phyloP scores from a whole-genome alignment of 2,329 filamentous ascomycete genomes.

The Achaetomium macrosporum region DNA sequence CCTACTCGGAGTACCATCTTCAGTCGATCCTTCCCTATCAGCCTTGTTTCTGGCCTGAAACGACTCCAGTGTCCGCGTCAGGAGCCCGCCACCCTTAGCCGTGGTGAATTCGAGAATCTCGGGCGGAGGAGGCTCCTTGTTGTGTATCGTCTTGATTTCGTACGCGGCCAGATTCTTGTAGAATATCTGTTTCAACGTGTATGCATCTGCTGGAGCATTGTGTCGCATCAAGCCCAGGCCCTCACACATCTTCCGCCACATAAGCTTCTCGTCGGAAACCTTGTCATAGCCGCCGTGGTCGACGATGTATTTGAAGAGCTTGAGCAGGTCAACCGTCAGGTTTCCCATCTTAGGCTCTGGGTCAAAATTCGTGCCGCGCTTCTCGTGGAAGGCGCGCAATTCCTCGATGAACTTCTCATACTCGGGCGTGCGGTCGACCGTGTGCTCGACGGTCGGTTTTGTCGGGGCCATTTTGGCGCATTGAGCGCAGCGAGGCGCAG shows the following conservation, averaged over 20 bases:
- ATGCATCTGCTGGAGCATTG: conserved; percentile 77
- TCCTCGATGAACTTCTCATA: conserved; percentile 74
- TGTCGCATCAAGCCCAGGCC: conserved; percentile 69
- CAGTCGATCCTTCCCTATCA: conserved; percentile 54
- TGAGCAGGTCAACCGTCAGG: conserved; percentile 68
- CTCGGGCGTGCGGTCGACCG: conserved; percentile 59
- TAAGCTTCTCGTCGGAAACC: conserved; percentile 75
- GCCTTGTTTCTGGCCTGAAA: conserved; percentile 40
- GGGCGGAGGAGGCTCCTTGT: conserved; percentile 76
- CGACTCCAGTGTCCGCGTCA: conserved; percentile 73
- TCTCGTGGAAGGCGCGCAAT: conserved; percentile 66
- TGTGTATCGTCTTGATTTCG: conserved; percentile 73
- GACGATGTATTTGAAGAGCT: conserved; percentile 72
- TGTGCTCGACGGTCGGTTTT: conserved; percentile 29
- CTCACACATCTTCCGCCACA: conserved; percentile 73
- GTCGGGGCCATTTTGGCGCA: conserved; percentile 31
- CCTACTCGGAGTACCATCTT: conserved; percentile 53
- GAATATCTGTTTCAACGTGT: conserved; percentile 80
- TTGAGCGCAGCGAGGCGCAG: conserved; percentile 15
- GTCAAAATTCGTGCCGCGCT: conserved; percentile 74
- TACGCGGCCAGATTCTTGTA: conserved; percentile 86
- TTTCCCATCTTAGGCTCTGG: conserved; percentile 74
- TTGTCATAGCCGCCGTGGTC: conserved; percentile 80
- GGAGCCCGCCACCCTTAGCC: conserved; percentile 74
- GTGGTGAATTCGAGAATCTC: conserved; percentile 85